Conservation (phyloP, 2,329 filamentous ascomycete species). For the Dothideomycetes sp. region DNA sequence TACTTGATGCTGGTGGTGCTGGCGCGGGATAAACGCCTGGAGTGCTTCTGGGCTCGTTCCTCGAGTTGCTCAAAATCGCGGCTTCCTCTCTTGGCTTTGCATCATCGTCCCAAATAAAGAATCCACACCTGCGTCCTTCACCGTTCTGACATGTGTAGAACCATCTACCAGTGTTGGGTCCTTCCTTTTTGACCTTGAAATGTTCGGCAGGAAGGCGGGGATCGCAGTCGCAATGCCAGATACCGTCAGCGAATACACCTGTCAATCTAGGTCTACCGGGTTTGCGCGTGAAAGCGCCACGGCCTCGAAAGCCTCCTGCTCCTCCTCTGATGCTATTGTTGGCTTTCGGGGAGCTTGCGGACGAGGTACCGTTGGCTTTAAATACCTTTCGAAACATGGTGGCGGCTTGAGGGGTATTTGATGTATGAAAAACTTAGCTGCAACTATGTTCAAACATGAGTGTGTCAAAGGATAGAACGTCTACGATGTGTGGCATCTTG, state of each 20-base stretch:
- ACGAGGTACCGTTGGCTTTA: slow-evolving; percentile 2
- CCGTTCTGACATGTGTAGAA: slow-evolving; percentile 49
- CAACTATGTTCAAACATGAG: too few species aligned
- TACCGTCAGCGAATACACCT: slow-evolving; percentile 26
- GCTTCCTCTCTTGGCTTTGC: slow-evolving; percentile 41
- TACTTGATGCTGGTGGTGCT: too few species aligned
- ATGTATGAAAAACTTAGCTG: too few species aligned
- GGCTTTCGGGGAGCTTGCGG: not conserved
- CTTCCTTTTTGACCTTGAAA: slow-evolving; percentile 49
- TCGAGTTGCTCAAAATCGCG: slow-evolving; percentile 39
- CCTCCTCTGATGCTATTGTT: slow-evolving; percentile 7
- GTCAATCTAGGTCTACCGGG: slow-evolving; percentile 10
- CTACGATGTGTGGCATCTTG: too few species aligned
- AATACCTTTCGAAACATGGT: slow-evolving; percentile 12
- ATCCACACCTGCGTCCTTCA: slow-evolving; percentile 40
- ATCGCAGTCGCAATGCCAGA: slow-evolving; percentile 49
- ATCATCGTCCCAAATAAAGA: slow-evolving; percentile 51
- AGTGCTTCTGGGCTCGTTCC: slow-evolving; percentile 31
- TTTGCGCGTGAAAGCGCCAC: slow-evolving; percentile 1
- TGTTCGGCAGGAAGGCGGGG: slow-evolving; percentile 45
- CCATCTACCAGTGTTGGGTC: slow-evolving; percentile 43
- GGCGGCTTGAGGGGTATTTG: too few species aligned
- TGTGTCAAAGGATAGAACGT: too few species aligned
- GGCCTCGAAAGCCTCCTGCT: slow-evolving; percentile 2
- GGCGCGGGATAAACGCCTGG: not conserved